Conservation (phyloP, 129 eudicot species). For the Escallonia rubra region DNA sequence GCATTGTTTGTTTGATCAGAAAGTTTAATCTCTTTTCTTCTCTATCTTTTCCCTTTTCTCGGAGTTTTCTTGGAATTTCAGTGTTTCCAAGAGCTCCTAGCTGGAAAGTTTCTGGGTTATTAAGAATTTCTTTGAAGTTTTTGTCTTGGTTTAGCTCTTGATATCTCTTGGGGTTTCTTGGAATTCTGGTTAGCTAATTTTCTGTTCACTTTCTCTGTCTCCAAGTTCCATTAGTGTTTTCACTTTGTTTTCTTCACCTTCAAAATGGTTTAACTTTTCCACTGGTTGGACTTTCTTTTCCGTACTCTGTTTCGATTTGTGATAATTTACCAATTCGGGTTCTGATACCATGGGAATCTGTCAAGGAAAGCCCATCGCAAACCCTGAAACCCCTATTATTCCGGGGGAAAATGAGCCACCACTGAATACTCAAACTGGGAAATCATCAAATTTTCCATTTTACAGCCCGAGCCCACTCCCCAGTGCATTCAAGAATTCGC, state of each 20-base stretch:
- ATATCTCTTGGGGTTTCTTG: neutral
- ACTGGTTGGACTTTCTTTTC: conserved; percentile 12
- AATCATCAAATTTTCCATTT: conserved; percentile 75
- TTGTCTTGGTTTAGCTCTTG: conserved; percentile 18
- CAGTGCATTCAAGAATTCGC: conserved; percentile 77
- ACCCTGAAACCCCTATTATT: conserved; percentile 42
- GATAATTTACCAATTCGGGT: conserved; percentile 21
- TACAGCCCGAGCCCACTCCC: conserved; percentile 97
- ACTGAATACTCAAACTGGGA: conserved; percentile 48
- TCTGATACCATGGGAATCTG: conserved; percentile 90
- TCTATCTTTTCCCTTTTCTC: conserved; percentile 8
- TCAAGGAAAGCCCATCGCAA: conserved; percentile 87
- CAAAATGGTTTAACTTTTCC: conserved; percentile 23
- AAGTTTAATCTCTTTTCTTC: conserved; percentile 36
- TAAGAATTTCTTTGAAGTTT: conserved; percentile 3
- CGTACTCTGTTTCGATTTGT: conserved; percentile 1
- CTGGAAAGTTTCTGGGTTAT: conserved; percentile 30
- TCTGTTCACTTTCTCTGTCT: conserved; percentile 19
- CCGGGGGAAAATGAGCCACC: conserved; percentile 40
- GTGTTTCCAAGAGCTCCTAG: conserved; percentile 20
- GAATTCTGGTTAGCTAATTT: neutral
- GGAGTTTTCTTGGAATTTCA: conserved; percentile 15
- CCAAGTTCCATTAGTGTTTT: conserved; percentile 12
- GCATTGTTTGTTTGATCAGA: conserved; percentile 48
- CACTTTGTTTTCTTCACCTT: conserved; percentile 1